Evolutionary conservation across 23 red algal genomes (phyloP), one percentile per base, ranked within the genome.

Genomic region (Agarophyton chilense): DNA sequence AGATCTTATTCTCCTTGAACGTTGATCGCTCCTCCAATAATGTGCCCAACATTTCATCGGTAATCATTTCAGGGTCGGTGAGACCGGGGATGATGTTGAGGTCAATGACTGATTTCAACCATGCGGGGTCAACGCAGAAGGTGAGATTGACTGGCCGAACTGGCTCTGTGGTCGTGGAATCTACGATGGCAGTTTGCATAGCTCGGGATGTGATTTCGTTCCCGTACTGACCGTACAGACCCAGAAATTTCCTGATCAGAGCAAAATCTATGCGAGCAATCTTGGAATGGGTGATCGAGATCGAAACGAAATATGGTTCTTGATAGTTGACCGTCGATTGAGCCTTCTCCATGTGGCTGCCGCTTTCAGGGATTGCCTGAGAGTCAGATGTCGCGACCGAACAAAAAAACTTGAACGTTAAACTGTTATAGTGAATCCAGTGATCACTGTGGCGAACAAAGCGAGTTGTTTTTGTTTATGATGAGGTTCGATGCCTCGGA

Each of bases 271-370:
- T 71, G 40, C 35, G 65, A 41, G 6, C 6, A 31, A 71, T 7
- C 5, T 0, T 19, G 7, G 65, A 25, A 44, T 5, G 65, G 40
- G 24, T 44, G 65, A 71, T 71, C 19, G 65, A 41, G 33, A 0
- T 71, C n/a, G 65, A 39, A 21, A 71, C 65, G 19, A 71, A 71
- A 10, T 16, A 71, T 22, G 64, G 64, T 55, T 55, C 52, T 55
- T 13, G 17, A 18, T 17, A 55, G 8, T 13, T 55, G 17, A 55
- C 52, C 52, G 17, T 13, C 52, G 52, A 21, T 55, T 55, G 52
- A 13, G 52, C 17, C 52, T 55, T 21, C 17, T 55, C 52, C 52
- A 21, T 4, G 3, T 55, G 52, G 52, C 16, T 55, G 5, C 2
- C 17, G 8, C 3, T 21, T 2, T 55, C 52, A 2, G 52, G 22